Evolutionary conservation across 2,329 filamentous ascomycete genomes (phyloP).

Genomic region (Neofusicoccum cordaticola): DNA sequence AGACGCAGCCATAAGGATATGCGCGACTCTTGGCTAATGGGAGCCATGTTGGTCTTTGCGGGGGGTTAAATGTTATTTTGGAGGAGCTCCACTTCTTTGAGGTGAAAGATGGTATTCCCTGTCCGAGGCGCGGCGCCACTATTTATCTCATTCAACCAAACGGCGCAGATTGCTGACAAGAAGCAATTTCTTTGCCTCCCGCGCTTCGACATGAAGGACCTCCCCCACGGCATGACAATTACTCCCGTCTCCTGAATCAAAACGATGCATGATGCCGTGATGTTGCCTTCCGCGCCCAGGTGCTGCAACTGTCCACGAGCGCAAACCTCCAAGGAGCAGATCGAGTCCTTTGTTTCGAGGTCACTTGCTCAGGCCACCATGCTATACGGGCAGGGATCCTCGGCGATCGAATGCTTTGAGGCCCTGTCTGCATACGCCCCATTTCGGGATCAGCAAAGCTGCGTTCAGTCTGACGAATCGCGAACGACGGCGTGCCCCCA

Average conservation of each 20-base stretch:
- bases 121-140: not conserved
- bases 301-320: constrained; percentile 7
- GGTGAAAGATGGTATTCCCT: not conserved
- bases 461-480: constrained; percentile 1
- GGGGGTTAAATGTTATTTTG: not conserved
- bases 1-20: not conserved
- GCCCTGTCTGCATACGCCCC: not conserved
- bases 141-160: not conserved
- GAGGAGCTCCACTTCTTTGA: not conserved
- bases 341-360: not conserved
- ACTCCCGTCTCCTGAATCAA: not conserved
- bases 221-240: not conserved
- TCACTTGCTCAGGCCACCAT: constrained; percentile 7
- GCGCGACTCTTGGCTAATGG: not conserved
- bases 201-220: not conserved
- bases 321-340: not conserved
- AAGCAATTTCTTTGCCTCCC: not conserved
- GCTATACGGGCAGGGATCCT: not conserved
- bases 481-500: not conserved
- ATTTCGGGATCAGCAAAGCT: not conserved
- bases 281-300: not conserved
- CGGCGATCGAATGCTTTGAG: not conserved
- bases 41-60: not conserved
- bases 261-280: not conserved
- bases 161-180: not conserved